These are phyloP conservation scores for Dissoconium aciculare DNA, from an alignment of 2,329 filamentous ascomycete genomes.

Conservation along the genomic window DNA sequence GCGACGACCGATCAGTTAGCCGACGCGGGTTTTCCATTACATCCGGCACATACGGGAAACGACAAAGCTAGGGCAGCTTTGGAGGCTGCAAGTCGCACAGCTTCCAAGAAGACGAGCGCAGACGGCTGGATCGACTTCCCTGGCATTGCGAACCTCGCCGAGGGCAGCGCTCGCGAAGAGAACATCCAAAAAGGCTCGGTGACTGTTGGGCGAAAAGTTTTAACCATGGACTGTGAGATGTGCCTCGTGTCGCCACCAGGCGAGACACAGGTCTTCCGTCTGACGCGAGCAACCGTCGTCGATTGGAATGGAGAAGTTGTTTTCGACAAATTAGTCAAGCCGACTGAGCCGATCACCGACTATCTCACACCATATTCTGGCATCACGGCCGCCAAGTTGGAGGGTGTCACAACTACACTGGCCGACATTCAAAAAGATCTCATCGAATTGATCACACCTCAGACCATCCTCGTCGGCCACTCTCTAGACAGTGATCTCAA, in stretches of 20 bases:
- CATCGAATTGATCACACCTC: slow-evolving; percentile 51
- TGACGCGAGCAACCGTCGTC: slow-evolving; percentile 78
- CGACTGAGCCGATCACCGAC: slow-evolving; percentile 71
- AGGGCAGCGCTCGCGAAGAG: too few species aligned
- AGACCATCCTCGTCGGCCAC: slow-evolving; percentile 63
- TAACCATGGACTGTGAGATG: slow-evolving; percentile 95
- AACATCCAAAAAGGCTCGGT: slow-evolving; percentile 47
- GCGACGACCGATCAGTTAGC: slow-evolving; percentile 56
- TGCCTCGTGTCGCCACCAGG: slow-evolving; percentile 54
- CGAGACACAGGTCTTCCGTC: slow-evolving; percentile 54
- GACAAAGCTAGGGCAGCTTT: slow-evolving; percentile 7
- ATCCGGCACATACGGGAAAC: slow-evolving; percentile 53
- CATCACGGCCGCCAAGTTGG: slow-evolving; percentile 75
- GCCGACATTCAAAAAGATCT: slow-evolving; percentile 68
- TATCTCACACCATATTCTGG: slow-evolving; percentile 79
- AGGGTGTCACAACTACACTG: slow-evolving; percentile 68
- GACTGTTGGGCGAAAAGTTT: slow-evolving; percentile 62
- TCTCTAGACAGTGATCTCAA: slow-evolving; percentile 72
- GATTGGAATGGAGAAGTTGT: slow-evolving; percentile 71
- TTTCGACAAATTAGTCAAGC: slow-evolving; percentile 85
- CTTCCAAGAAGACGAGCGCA: slow-evolving; percentile 32
- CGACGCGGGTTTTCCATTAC: slow-evolving; percentile 71
- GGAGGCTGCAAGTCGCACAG: slow-evolving; percentile 28
- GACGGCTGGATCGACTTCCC: slow-evolving; percentile 73
- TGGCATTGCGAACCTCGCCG: slow-evolving; percentile 43